phyloP scores from a whole-genome alignment of 805 yeast genomes.

The Saturnispora bothae region DNA sequence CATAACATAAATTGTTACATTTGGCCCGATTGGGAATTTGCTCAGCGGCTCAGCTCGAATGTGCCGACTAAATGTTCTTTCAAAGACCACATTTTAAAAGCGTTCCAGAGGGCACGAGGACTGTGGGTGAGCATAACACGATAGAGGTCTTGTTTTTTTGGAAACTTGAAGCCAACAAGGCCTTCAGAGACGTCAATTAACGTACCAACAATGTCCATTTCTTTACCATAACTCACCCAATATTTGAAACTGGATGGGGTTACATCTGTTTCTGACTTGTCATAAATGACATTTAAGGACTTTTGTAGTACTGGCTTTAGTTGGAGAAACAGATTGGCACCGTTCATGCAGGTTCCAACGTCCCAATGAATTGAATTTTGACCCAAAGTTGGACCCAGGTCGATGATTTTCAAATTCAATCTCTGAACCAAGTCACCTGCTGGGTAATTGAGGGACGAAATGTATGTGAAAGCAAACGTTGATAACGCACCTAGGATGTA shows the following conservation, averaged over 20 bases:
- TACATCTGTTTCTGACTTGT: constrained; percentile 55
- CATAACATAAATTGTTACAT: too few species aligned
- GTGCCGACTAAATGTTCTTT: too few species aligned
- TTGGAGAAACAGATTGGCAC: constrained; percentile 69
- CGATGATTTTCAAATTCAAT: constrained; percentile 31
- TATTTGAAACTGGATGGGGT: constrained; percentile 32
- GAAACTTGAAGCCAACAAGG: too few species aligned
- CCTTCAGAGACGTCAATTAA: too few species aligned
- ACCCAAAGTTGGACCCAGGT: constrained; percentile 1
- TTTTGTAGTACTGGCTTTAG: constrained; percentile 25
- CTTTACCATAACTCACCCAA: constrained; percentile 36
- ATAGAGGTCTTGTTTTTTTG: too few species aligned
- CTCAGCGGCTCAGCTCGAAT: too few species aligned
- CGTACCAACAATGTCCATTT: too few species aligned
- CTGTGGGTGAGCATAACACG: too few species aligned
- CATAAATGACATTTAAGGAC: constrained; percentile 38
- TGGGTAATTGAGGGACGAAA: constrained; percentile 74
- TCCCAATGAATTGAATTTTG: constrained; percentile 53
- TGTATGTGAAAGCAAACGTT: constrained; percentile 44
- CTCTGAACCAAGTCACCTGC: constrained; percentile 66
- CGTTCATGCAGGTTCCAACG: constrained; percentile 78
- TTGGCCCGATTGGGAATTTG: too few species aligned
- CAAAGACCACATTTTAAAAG: too few species aligned
- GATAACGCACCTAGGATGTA: constrained; percentile 25
- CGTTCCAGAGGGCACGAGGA: too few species aligned